A percentile compares a stretch with the other conserved stretches of the same genome.
Conservation (phyloP, 768 basidiomycete species). For the Mycena polygramma region DNA sequence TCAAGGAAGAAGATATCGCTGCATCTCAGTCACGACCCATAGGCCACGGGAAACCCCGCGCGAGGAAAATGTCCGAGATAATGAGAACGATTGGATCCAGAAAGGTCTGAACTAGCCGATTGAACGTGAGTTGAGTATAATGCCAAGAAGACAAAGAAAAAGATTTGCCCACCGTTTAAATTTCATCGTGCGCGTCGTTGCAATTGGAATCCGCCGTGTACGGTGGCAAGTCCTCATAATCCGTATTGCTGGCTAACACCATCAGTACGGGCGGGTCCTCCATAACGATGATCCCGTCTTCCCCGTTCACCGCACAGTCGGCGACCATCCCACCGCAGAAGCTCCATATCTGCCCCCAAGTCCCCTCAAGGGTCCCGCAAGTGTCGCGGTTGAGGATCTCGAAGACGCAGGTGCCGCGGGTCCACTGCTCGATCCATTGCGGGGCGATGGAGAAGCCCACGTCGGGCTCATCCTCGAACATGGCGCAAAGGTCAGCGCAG, state of each 20-base stretch:
- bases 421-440: constrained; percentile 1
- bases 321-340: background rate
- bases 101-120: background rate
- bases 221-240: background rate
- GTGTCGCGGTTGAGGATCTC: constrained; percentile 2
- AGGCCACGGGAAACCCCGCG: too few relatives aligned
- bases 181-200: background rate
- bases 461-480: background rate
- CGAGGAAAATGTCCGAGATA: background rate
- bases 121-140: background rate
- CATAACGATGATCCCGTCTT: background rate
- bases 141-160: background rate
- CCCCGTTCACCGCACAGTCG: background rate
- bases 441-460: constrained; percentile 2
- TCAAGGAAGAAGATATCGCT: too few relatives aligned
- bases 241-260: background rate
- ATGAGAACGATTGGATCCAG: background rate
- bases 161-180: background rate
- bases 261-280: background rate
- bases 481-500: background rate
- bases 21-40: too few relatives aligned
- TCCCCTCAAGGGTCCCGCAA: background rate
- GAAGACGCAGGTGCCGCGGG: background rate
- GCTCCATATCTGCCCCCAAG: background rate
- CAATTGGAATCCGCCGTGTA: background rate